These are phyloP conservation scores for Herpetomonas samuelpessoai DNA, from an alignment of 208 protist species.

Conservation along the genomic window DNA sequence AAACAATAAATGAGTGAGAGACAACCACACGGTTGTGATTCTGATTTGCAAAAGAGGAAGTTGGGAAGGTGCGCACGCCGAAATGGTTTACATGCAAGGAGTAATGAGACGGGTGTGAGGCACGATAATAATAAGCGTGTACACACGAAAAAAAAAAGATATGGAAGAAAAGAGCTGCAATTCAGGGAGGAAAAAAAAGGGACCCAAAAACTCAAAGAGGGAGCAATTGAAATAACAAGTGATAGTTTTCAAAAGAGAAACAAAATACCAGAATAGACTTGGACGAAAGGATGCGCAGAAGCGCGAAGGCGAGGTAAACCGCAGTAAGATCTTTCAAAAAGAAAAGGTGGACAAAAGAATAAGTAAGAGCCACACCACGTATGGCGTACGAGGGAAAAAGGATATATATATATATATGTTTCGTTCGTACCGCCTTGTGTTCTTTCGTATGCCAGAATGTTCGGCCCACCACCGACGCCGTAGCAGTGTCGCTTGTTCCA, in stretches of 20 bases:
- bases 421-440: background rate
- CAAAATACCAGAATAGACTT: slow-evolving; percentile 11
- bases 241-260: slow-evolving; percentile 11
- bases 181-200: slow-evolving; percentile 7
- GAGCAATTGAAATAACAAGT: background rate
- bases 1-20: too few species aligned
- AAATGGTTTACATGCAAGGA: too few species aligned
- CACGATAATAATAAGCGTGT: too few species aligned
- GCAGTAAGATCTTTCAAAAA: background rate
- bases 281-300: too few species aligned
- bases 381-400: background rate
- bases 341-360: slow-evolving; percentile 4
- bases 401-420: slow-evolving; percentile 5
- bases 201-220: background rate
- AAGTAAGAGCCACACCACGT: slow-evolving; percentile 4
- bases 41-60: too few species aligned
- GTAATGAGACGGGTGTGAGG: too few species aligned
- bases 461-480: too few species aligned
- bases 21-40: too few species aligned
- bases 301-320: background rate
- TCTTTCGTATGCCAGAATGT: too few species aligned
- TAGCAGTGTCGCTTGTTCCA: too few species aligned
- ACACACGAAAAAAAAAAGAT: slow-evolving; percentile 13
- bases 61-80: too few species aligned
- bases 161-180: background rate